A percentile compares a stretch with the other conserved stretches of the same genome.
Conservation (phyloP, 352 stramenopile species). For the Phytophthora vignae region DNA sequence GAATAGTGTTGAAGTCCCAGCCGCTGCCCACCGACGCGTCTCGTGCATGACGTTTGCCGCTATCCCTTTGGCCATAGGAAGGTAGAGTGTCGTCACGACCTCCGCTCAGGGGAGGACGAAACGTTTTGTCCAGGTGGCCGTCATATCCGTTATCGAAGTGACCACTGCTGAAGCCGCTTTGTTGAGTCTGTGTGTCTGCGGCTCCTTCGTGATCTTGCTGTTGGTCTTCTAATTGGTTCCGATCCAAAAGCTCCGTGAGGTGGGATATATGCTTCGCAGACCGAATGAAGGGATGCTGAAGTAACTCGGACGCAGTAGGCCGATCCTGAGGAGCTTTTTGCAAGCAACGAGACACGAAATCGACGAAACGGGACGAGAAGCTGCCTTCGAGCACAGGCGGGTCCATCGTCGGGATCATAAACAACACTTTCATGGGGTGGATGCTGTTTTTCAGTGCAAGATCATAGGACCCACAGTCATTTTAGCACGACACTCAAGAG, state of each 20-base stretch:
- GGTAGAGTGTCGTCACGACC: constrained; percentile 36
- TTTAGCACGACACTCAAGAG: constrained; percentile 6
- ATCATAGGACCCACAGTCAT: constrained; percentile 1
- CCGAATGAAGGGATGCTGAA: constrained; percentile 88
- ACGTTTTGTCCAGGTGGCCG: constrained; percentile 20
- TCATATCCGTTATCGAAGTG: constrained; percentile 24
- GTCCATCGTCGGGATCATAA: constrained; percentile 97
- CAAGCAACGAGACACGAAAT: constrained; percentile 93
- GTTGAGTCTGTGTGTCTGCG: constrained; percentile 11
- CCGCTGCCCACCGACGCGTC: constrained; percentile 58
- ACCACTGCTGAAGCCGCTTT: constrained; percentile 22
- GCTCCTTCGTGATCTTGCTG: constrained; percentile 23
- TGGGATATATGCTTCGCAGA: constrained; percentile 74
- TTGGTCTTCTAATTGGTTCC: constrained; percentile 43
- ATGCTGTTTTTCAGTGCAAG: constrained; percentile 74
- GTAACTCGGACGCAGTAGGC: constrained; percentile 83
- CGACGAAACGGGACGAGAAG: constrained; percentile 80
- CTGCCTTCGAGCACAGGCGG: constrained; percentile 83
- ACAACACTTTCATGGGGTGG: constrained; percentile 99
- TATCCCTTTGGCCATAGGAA: constrained; percentile 39
- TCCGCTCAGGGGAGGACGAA: constrained; percentile 18
- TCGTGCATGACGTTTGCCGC: constrained; percentile 50
- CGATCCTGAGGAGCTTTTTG: constrained; percentile 88
- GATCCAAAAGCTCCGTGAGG: constrained; percentile 74
- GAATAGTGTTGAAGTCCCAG: constrained; percentile 86